Conservation (phyloP, 371 early-diverging fungal species). For the Syncephalastrum monosporum region DNA sequence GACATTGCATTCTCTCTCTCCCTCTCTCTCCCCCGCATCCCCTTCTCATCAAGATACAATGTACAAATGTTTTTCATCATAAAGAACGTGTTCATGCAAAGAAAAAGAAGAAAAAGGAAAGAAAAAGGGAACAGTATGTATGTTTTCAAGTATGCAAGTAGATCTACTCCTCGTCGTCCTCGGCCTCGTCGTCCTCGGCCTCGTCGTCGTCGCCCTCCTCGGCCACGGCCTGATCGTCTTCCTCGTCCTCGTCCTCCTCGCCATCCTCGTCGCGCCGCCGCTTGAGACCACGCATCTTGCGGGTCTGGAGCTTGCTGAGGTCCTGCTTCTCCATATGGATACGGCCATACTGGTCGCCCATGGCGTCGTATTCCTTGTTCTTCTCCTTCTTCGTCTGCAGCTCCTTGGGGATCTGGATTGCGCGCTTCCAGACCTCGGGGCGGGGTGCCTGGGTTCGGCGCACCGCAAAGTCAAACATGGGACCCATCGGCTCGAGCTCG, state of each 20-base stretch:
- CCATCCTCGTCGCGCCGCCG: slow-evolving; percentile 51
- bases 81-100: too few relatives aligned
- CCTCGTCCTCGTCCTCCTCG: slow-evolving; percentile 27
- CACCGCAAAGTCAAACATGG: slow-evolving; percentile 78
- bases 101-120: too few relatives aligned
- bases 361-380: slow-evolving; percentile 85
- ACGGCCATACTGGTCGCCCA: slow-evolving; percentile 92
- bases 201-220: slow-evolving; percentile 4
- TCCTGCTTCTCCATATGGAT: slow-evolving; percentile 93
- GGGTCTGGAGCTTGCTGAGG: slow-evolving; percentile 87
- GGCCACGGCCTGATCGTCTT: slow-evolving; percentile 8
- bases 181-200: not conserved
- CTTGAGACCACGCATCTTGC: slow-evolving; percentile 98
- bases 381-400: slow-evolving; percentile 86
- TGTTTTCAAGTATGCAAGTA: not conserved
- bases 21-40: too few relatives aligned
- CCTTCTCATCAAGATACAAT: too few relatives aligned
- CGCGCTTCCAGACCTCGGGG: slow-evolving; percentile 80
- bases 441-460: slow-evolving; percentile 76
- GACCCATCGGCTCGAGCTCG: slow-evolving; percentile 94
- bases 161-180: not conserved
- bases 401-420: slow-evolving; percentile 84
- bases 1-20: too few relatives aligned
- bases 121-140: slow-evolving; percentile 6
- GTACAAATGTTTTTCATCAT: too few relatives aligned